phyloP scores from a whole-genome alignment of 1,139 yeast genomes.

The Hanseniaspora uvarum region DNA sequence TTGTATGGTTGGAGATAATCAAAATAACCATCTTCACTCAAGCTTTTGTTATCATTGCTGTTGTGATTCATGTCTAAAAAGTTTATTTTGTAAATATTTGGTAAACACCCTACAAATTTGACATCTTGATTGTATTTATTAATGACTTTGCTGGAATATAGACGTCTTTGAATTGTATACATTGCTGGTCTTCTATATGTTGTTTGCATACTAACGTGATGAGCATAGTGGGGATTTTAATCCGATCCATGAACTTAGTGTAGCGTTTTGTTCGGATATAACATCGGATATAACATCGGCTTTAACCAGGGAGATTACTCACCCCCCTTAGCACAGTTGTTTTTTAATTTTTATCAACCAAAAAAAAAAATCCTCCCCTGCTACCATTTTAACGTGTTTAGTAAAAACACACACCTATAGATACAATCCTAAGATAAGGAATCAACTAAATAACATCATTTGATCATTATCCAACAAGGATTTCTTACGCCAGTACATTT shows the following conservation, averaged over 20 bases:
- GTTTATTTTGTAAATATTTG: not conserved
- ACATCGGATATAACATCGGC: too few species aligned
- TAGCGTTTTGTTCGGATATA: too few species aligned
- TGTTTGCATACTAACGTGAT: too few species aligned
- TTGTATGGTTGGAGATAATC: constrained; percentile 9
- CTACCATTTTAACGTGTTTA: not conserved
- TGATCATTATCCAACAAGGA: not conserved
- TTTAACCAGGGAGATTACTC: too few species aligned
- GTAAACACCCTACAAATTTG: not conserved
- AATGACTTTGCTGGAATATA: not conserved
- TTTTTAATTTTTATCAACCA: not conserved
- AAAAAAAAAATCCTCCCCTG: not conserved
- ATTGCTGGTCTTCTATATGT: not conserved
- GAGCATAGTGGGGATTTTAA: too few species aligned
- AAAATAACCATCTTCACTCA: constrained; percentile 8
- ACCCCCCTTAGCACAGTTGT: not conserved
- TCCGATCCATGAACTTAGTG: too few species aligned
- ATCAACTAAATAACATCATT: not conserved
- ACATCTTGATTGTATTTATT: not conserved
- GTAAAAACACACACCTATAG: not conserved
- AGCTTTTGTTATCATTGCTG: not conserved
- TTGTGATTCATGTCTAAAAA: not conserved
- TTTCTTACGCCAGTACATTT: not conserved
- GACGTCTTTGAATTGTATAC: not conserved
- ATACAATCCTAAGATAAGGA: not conserved